Conservation (phyloP, 352 stramenopile genomes). For the Lagenidium sp. region DNA sequence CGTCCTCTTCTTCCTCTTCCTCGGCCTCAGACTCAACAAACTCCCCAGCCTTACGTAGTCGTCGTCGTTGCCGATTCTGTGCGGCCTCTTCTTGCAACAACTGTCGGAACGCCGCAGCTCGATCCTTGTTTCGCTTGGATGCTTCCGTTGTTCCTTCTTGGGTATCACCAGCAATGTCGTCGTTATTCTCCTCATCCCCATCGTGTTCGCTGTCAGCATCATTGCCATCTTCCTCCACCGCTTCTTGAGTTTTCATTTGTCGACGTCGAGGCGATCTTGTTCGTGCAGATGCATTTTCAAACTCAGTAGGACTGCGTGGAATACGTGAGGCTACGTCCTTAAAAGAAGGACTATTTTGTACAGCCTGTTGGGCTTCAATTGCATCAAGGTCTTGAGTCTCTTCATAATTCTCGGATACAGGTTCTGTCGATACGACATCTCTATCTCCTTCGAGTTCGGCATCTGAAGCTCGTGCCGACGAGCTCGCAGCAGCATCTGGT, state of each 20-base stretch:
- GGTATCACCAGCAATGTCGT: constrained; percentile 13
- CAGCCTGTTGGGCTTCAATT: background rate
- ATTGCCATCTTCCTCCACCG: constrained; percentile 29
- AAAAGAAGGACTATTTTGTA: too few relatives aligned
- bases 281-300: too few relatives aligned
- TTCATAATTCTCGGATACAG: too few relatives aligned
- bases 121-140: constrained; percentile 33
- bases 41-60: constrained; percentile 34
- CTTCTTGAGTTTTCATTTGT: constrained; percentile 26
- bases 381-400: constrained; percentile 13
- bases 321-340: too few relatives aligned
- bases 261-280: too few relatives aligned
- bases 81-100: constrained; percentile 50
- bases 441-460: too few relatives aligned
- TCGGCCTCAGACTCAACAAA: constrained; percentile 82
- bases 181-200: constrained; percentile 20
- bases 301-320: too few relatives aligned
- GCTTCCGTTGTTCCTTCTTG: constrained; percentile 4
- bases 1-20: constrained; percentile 81
- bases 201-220: constrained; percentile 56
- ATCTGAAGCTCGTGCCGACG: too few relatives aligned
- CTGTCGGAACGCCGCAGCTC: constrained; percentile 54
- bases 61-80: constrained; percentile 45
- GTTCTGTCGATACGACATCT: too few relatives aligned
- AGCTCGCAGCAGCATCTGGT: too few relatives aligned